Conservation (phyloP, 768 basidiomycete genomes). For the Suillus subluteus region DNA sequence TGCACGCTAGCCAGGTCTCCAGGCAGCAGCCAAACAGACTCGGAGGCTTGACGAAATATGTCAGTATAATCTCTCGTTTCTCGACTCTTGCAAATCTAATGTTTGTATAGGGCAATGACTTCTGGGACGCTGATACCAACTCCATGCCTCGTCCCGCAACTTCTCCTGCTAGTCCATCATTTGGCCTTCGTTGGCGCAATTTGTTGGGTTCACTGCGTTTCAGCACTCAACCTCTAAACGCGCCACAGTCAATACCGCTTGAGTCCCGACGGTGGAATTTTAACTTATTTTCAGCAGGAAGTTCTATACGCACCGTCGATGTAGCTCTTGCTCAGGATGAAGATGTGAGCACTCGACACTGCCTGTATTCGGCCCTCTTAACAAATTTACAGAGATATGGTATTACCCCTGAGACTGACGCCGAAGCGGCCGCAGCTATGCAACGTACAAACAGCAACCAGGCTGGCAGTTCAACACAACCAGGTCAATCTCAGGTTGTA, state of each 20-base stretch:
- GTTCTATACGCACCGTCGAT: neutral
- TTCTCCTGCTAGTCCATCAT: neutral
- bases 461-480: neutral
- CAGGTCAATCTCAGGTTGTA: neutral
- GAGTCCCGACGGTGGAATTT: neutral
- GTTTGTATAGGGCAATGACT: neutral
- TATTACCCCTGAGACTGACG: no score
- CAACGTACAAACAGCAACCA: neutral
- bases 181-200: neutral
- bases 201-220: neutral
- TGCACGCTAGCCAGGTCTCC: neutral
- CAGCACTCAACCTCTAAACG: neutral
- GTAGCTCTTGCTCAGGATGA: neutral
- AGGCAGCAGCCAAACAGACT: neutral
- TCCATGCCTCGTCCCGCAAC: no score
- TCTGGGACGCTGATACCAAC: neutral
- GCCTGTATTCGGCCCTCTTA: no score
- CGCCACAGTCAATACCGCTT: neutral
- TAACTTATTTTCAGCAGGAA: neutral
- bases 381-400: no score
- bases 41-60: neutral
- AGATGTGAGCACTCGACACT: no score
- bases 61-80: neutral
- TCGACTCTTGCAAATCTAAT: neutral
- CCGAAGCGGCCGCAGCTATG: neutral